Base-by-base conservation (phyloP, 202 grass and related monocot species). In the Carex sylvatica region DNA sequence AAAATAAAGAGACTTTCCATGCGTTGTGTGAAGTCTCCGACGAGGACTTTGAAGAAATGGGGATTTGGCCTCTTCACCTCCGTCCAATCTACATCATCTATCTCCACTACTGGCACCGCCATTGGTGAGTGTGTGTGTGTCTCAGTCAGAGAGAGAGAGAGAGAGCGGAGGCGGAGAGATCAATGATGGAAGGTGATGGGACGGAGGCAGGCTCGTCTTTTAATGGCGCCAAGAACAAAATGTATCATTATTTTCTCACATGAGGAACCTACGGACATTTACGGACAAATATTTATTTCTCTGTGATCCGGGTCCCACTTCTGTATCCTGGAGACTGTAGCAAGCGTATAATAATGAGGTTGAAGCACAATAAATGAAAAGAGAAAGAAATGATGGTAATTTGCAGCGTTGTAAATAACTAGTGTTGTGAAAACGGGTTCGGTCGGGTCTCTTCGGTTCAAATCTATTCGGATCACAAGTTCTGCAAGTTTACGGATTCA, bases 11-110 rank as follows among this genome's bases (percentile, higher is more conserved):
- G 38, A 87, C 90, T 92, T 80, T 89, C 92, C 85, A 90, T 54
- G 67, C 90, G 84, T 19, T 87, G 71, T 60, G 77, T 46, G 82
- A 85, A 88, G 67, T 92, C 84, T 60, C 86, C 88, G 79, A 88
- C 20, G 65, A 94, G 82, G 60, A 94, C 78, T 88, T 94, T 92
- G 65, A 86, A 90, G 90, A 94, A 94, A 13, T 84, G 92, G 49
- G 83, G 83, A 7, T 65, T 65, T 55, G 65, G 83, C 87, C 58
- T 90, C 84, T 75, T 87, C 73, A 60, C 80, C 80, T 67, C 80
- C 65, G 61, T 36, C 80, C 80, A 82, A 70, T 82, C 80, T 0
- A 70, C 26, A 67, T 67, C 80, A 56, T 69, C 11, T 67, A 67
- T 70, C 47, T 69, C 61, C 80, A 52, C 61, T 12, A 22, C 20